Conservation (phyloP, 2,329 filamentous ascomycete genomes). For the Paradendryphiella salina region DNA sequence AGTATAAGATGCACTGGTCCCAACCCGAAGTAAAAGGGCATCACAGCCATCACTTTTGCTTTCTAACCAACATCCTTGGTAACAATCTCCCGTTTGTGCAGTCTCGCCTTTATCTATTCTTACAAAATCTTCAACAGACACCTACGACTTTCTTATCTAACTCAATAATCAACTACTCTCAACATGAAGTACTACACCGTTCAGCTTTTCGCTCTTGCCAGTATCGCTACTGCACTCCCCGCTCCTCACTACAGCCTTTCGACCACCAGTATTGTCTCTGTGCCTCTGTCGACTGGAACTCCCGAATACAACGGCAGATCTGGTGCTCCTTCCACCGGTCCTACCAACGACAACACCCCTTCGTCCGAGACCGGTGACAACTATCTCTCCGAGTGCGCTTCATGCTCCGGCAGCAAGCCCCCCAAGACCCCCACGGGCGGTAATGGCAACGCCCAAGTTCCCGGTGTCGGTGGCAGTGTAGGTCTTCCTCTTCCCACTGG, state of each 20-base stretch:
- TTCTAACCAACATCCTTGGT: not conserved
- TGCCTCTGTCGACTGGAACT: slow-evolving; percentile 1
- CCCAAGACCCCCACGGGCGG: not conserved
- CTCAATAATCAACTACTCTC: not conserved
- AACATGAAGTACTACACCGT: slow-evolving; percentile 14
- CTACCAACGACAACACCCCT: slow-evolving; percentile 1
- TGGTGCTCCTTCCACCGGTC: not conserved
- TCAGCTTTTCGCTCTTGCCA: slow-evolving; percentile 8
- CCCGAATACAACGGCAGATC: not conserved
- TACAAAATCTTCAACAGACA: not conserved
- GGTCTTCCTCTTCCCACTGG: not conserved
- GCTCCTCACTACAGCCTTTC: slow-evolving; percentile 2
- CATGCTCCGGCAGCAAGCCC: not conserved
- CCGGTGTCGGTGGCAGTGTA: not conserved
- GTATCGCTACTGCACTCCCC: slow-evolving; percentile 9
- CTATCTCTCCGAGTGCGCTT: too few species aligned
- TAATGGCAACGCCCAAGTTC: not conserved
- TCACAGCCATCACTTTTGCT: slow-evolving; percentile 11
- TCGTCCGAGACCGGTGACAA: not conserved
- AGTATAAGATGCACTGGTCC: slow-evolving; percentile 9
- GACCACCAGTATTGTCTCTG: not conserved
- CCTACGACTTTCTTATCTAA: not conserved
- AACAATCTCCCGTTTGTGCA: slow-evolving; percentile 8
- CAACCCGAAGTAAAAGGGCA: slow-evolving; percentile 8
- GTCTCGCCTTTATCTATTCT: slow-evolving; percentile 1